phyloP scores from a whole-genome alignment of 805 yeast genomes.

The Ogataea thermomethanolica region DNA sequence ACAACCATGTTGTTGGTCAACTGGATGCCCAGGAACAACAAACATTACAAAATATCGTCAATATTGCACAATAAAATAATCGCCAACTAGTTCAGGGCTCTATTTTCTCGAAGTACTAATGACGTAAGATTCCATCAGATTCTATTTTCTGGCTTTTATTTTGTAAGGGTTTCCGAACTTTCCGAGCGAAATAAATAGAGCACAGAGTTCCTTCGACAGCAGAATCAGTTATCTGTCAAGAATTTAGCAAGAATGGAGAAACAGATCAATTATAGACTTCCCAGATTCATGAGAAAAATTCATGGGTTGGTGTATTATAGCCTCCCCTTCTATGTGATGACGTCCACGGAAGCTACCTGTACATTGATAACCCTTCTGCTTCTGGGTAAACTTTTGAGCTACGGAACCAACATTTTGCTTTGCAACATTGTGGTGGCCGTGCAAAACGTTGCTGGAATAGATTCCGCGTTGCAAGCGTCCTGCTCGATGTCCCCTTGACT shows the following conservation, averaged over 20 bases:
- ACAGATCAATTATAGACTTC: not conserved
- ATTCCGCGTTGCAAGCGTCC: too few relatives aligned
- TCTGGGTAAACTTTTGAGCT: conserved; percentile 4
- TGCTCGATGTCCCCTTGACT: too few relatives aligned
- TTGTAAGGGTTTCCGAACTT: not conserved
- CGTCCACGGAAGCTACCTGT: conserved; percentile 17
- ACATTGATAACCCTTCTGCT: conserved; percentile 15
- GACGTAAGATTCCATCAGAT: conserved; percentile 1
- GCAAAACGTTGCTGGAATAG: not conserved
- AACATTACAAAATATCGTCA: conserved; percentile 15
- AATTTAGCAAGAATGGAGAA: not conserved
- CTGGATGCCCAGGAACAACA: conserved; percentile 26
- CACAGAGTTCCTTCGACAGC: not conserved
- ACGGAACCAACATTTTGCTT: conserved; percentile 10
- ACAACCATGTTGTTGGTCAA: conserved; percentile 20
- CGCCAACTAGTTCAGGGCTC: too few relatives aligned
- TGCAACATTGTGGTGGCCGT: conserved; percentile 1
- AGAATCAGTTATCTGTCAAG: not conserved
- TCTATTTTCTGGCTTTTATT: conserved; percentile 3
- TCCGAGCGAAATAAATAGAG: not conserved
- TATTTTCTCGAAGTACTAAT: not conserved
- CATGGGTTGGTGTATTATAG: conserved; percentile 20
- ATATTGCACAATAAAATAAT: conserved; percentile 8
- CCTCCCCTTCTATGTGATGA: conserved; percentile 23
- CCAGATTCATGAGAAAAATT: conserved; percentile 3